Evolutionary conservation across 1,284 basidiomycete genomes (phyloP), one percentile per base, ranked within the genome.

Genomic region (Ustilago sp.): DNA sequence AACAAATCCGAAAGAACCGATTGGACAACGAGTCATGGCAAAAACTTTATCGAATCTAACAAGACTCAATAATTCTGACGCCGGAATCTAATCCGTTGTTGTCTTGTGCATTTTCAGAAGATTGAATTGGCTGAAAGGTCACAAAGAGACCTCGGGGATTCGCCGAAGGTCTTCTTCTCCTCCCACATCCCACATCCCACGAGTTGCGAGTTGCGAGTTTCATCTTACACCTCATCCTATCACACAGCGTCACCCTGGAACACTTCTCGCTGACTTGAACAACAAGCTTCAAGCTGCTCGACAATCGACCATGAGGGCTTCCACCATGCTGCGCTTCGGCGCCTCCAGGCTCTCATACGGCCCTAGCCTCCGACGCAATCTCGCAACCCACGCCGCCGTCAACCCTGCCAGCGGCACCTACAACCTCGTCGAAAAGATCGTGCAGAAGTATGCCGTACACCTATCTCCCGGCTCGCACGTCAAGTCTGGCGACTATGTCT

Each of bases 401-500:
- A 72, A 68, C 47, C 66, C 74, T 5, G 63, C 74, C 17, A 57
- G 50, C 45, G 74, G 68, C 35, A 65, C 68, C 32, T 72, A 59
- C 67, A 77, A 70, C 0, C 89, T 94, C 80, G 93, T 99, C 83
- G 97, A 99, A 88, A 99, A 99, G 89, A 92, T 99, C 76, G 95
- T 99, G 0, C 95, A 99, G 87, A 93, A 92, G 84, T 97, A 98
- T 88, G 93, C 96, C 0, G 94, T 99, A 41, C 94, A 92, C 63
- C 89, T 95, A 13, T 92, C 93, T 83, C 89, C 89, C 32, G 64
- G 70, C 11, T 79, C 80, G 53, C 76, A 80, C 43, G 93, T 98
- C 77, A 91, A 91, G 82, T 93, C 95, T 34, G 97, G 97, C 38
- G 97, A 99, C 91, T 99, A 98, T 91, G 95, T 99, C 57, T 98